Conservation (phyloP, 768 basidiomycete species). For the Leccinellum albellum region DNA sequence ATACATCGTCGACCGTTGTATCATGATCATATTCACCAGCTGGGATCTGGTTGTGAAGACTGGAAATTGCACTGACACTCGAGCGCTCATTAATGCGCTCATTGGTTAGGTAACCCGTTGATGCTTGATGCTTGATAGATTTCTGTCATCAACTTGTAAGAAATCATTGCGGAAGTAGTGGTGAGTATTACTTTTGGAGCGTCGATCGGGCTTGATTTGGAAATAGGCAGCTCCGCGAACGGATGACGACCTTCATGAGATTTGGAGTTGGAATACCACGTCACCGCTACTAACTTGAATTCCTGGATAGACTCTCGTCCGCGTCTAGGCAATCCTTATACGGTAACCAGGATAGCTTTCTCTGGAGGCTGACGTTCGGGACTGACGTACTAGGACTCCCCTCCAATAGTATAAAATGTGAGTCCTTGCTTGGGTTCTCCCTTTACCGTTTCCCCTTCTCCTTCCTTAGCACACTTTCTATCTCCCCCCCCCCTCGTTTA, state of each 20-base stretch:
- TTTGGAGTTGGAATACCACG: slow-evolving; percentile 1
- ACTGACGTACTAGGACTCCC: slow-evolving; percentile 25
- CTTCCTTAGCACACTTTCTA: slow-evolving; percentile 16
- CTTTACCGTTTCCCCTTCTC: slow-evolving; percentile 5
- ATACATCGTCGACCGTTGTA: slow-evolving; percentile 19
- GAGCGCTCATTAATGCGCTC: neutral
- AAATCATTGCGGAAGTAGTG: neutral
- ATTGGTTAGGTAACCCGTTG: neutral
- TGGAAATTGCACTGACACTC: neutral
- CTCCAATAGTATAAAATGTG: slow-evolving; percentile 25
- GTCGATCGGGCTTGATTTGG: slow-evolving; percentile 21
- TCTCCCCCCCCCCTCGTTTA: slow-evolving; percentile 38
- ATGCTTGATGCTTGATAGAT: slow-evolving; percentile 1
- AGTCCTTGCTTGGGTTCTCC: neutral
- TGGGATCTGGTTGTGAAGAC: slow-evolving; percentile 10
- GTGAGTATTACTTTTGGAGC: slow-evolving; percentile 15
- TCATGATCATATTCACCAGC: slow-evolving; percentile 12
- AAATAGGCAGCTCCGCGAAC: neutral
- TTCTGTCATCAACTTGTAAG: neutral
- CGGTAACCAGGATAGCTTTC: slow-evolving; percentile 19
- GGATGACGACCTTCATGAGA: neutral
- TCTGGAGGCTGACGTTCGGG: slow-evolving; percentile 11
- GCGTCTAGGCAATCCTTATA: slow-evolving; percentile 7
- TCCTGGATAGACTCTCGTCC: neutral
- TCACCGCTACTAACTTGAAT: slow-evolving; percentile 6